These are phyloP conservation scores for Dendrothele bispora DNA, from an alignment of 768 basidiomycete species.

Conservation along the genomic window DNA sequence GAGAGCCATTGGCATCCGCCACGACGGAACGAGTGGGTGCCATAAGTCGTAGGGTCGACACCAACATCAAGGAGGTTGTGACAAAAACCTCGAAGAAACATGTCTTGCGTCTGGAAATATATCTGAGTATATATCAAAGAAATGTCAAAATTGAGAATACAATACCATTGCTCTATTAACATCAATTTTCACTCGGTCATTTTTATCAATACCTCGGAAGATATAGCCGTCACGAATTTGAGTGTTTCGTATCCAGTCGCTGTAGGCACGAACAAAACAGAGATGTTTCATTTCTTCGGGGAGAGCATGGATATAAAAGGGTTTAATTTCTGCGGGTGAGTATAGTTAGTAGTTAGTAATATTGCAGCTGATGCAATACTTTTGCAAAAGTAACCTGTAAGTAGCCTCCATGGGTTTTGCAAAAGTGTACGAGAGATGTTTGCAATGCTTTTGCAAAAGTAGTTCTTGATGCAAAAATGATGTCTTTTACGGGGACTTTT, in stretches of 20 bases:
- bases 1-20: conserved; percentile 30
- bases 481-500: too few relatives aligned
- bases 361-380: too few relatives aligned
- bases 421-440: too few relatives aligned
- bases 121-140: neutral
- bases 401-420: too few relatives aligned
- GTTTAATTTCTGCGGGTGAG: conserved; percentile 20
- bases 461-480: too few relatives aligned
- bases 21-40: conserved; percentile 28
- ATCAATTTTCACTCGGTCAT: conserved; percentile 9
- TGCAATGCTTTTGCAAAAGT: too few relatives aligned
- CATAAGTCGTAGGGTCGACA: conserved; percentile 22
- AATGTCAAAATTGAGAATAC: neutral
- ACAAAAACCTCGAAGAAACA: conserved; percentile 23
- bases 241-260: conserved; percentile 9
- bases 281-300: conserved; percentile 9
- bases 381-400: too few relatives aligned
- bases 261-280: conserved; percentile 16
- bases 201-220: conserved; percentile 10
- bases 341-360: too few relatives aligned
- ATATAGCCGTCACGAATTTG: conserved; percentile 9
- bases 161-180: conserved; percentile 11
- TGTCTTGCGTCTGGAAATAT: conserved; percentile 16
- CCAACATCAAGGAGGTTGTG: conserved; percentile 26
- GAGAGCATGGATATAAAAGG: conserved; percentile 11